phyloP scores from a whole-genome alignment of 1,139 yeast genomes.

The Nakaseomyces kungkrabaensis region DNA sequence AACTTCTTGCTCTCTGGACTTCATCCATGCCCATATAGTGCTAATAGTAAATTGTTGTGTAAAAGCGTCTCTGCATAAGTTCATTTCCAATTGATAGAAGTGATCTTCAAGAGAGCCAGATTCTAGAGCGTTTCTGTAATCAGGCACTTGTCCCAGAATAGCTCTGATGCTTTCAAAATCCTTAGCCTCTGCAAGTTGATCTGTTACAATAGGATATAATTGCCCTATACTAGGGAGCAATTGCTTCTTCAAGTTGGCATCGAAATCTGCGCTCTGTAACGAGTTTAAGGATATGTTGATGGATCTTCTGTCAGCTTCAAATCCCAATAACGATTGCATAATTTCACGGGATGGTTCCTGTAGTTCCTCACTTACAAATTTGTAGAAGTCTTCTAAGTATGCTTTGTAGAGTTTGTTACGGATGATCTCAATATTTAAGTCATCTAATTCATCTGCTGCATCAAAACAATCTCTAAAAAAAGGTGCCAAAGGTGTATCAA shows the following conservation, averaged over 20 bases:
- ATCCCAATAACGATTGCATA: conserved; percentile 65
- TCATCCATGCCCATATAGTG: conserved; percentile 93
- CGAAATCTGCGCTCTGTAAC: conserved; percentile 37
- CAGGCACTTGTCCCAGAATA: conserved; percentile 64
- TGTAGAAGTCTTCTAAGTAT: conserved; percentile 77
- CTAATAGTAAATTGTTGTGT: conserved; percentile 92
- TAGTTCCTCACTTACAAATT: conserved; percentile 50
- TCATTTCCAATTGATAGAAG: conserved; percentile 87
- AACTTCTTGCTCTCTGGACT: conserved; percentile 91
- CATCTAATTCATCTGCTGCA: conserved; percentile 90
- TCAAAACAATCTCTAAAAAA: conserved; percentile 79
- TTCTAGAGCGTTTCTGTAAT: conserved; percentile 68
- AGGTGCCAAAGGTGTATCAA: conserved; percentile 96
- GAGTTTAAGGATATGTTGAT: conserved; percentile 89
- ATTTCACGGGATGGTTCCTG: conserved; percentile 72
- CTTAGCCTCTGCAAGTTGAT: conserved; percentile 58
- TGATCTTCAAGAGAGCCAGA: conserved; percentile 76
- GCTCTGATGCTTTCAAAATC: conserved; percentile 77
- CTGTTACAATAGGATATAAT: conserved; percentile 66
- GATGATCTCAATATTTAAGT: conserved; percentile 87
- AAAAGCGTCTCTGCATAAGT: conserved; percentile 81
- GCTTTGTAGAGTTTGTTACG: conserved; percentile 88
- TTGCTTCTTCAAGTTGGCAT: conserved; percentile 62
- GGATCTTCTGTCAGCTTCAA: conserved; percentile 93
- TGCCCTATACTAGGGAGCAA: conserved; percentile 76